These are phyloP conservation scores for Colletotrichum liriopes DNA, from an alignment of 2,329 filamentous ascomycete species.

Conservation along the genomic window DNA sequence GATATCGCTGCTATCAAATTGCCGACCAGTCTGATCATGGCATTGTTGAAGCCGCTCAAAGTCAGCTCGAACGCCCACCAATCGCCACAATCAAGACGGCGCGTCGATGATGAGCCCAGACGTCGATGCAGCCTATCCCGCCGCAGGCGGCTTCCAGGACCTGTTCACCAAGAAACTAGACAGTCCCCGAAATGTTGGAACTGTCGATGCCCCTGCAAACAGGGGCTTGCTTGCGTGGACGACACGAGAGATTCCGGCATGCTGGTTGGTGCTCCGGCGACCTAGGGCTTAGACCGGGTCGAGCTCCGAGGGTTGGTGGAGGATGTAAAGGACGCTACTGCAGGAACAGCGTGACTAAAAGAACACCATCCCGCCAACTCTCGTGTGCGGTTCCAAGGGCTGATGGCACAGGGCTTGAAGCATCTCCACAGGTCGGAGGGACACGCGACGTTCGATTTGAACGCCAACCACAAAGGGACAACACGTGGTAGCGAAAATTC, in stretches of 20 bases:
- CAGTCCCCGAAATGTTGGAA: neutral
- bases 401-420: slow-evolving; percentile 7
- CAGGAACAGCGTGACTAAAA: slow-evolving; percentile 35
- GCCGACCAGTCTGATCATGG: neutral
- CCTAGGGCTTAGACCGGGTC: slow-evolving; percentile 23
- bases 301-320: slow-evolving; percentile 27
- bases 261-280: slow-evolving; percentile 32
- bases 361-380: slow-evolving; percentile 32
- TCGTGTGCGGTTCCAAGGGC: slow-evolving; percentile 13
- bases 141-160: neutral
- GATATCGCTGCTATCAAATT: neutral
- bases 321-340: slow-evolving; percentile 36
- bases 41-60: slow-evolving; percentile 6
- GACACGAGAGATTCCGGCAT: slow-evolving; percentile 19
- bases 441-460: neutral
- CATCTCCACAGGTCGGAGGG: neutral
- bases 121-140: neutral
- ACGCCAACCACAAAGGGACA: neutral
- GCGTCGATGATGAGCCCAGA: slow-evolving; percentile 25
- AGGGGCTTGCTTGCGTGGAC: slow-evolving; percentile 24
- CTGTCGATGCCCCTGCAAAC: slow-evolving; percentile 3
- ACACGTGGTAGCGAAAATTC: slow-evolving; percentile 9
- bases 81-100: slow-evolving; percentile 6
- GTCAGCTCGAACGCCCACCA: slow-evolving; percentile 13
- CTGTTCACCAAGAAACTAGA: slow-evolving; percentile 6